A percentile compares a stretch with the other conserved stretches of the same genome.
Conservation (phyloP, 345 rosid genomes). For the Pugionium dolabratum region DNA sequence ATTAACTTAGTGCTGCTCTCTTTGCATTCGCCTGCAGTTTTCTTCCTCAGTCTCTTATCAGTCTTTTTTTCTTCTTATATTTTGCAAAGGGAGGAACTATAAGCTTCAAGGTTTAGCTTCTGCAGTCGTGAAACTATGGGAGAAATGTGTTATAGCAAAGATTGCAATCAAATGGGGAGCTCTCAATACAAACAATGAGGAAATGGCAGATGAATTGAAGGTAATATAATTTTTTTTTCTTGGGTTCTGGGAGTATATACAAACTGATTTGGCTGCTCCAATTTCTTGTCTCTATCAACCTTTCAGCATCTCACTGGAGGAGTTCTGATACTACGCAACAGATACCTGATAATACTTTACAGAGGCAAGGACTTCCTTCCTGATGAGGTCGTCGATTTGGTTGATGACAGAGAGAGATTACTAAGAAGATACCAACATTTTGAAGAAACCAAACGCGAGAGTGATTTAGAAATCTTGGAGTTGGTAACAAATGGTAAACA, state of each 20-base stretch:
- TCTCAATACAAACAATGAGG: conserved; percentile 68
- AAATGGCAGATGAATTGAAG: conserved; percentile 83
- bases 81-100: conserved; percentile 67
- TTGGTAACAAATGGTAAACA: conserved; percentile 40
- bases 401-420: conserved; percentile 64
- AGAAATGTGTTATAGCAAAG: conserved; percentile 70
- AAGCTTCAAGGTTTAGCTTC: conserved; percentile 82
- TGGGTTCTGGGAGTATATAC: neutral
- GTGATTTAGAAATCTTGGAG: conserved; percentile 47
- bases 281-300: neutral
- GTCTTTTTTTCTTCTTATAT: conserved; percentile 21
- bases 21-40: conserved; percentile 18
- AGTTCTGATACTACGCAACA: conserved; percentile 68
- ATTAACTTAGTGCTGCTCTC: conserved; percentile 10
- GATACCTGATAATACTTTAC: conserved; percentile 66
- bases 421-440: conserved; percentile 54
- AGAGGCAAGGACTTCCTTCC: conserved; percentile 88
- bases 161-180: conserved; percentile 88
- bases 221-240: conserved; percentile 31
- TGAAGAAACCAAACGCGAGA: conserved; percentile 67
- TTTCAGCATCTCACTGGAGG: conserved; percentile 83
- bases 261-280: conserved; percentile 17
- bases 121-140: conserved; percentile 79
- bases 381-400: conserved; percentile 50
- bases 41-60: conserved; percentile 18